Evolutionary conservation across 2,329 filamentous ascomycete genomes (phyloP).

Genomic region (Ceratocystis cacaofunesta): DNA sequence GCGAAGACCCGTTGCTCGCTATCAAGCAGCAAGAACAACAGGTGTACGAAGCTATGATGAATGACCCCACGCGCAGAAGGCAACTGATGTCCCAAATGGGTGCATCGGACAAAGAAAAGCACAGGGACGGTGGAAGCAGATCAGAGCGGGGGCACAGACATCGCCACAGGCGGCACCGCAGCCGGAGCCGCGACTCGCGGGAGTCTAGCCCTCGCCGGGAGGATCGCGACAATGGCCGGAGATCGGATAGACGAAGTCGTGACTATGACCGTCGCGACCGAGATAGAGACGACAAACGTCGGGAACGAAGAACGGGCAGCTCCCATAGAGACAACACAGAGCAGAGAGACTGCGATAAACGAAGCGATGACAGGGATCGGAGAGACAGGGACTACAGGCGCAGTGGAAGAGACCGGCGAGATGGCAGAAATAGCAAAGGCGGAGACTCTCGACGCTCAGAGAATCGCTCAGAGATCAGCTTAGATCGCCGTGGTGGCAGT

Average conservation of each 20-base stretch:
- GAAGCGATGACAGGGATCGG: background rate
- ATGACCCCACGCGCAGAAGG: conserved; percentile 52
- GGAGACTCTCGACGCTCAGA: background rate
- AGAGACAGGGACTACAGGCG: background rate
- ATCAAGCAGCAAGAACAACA: conserved; percentile 88
- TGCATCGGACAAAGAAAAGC: conserved; percentile 29
- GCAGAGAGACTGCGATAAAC: background rate
- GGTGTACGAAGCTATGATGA: conserved; percentile 66
- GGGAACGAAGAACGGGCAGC: background rate
- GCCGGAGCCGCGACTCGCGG: conserved; percentile 10
- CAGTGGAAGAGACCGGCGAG: background rate
- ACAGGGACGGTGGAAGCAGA: conserved; percentile 17
- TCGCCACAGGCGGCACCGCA: conserved; percentile 8
- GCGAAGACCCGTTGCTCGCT: conserved; percentile 79
- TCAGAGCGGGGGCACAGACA: conserved; percentile 26
- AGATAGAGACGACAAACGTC: conserved; percentile 6
- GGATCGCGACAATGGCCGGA: conserved; percentile 6
- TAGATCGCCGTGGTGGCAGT: background rate
- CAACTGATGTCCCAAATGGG: conserved; percentile 53
- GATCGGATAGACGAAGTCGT: conserved; percentile 8
- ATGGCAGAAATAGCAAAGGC: background rate
- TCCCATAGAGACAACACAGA: background rate
- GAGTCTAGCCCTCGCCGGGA: conserved; percentile 8
- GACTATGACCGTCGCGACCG: conserved; percentile 7
- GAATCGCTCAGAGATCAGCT: background rate